A percentile compares a stretch with the other conserved stretches of the same genome.
Evolutionary conservation across 768 basidiomycete genomes (phyloP).

Genomic region (Amanita exitialis): DNA sequence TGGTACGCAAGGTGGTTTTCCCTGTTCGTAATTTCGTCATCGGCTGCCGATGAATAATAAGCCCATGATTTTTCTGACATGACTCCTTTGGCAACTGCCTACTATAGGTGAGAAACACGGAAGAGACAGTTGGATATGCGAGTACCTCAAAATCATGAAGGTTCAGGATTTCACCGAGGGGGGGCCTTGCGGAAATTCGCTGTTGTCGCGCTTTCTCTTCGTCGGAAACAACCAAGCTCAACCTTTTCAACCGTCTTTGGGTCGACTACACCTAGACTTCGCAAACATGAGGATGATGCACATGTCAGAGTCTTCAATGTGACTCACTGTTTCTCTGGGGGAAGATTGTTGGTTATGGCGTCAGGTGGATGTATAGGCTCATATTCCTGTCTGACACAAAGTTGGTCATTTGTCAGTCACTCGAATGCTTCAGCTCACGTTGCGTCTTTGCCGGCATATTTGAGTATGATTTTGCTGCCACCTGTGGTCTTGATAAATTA

Average conservation of each 20-base stretch:
- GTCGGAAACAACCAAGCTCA: constrained; percentile 51
- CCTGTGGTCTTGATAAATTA: constrained; percentile 23
- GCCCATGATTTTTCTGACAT: constrained; percentile 91
- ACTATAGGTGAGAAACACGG: constrained; percentile 3
- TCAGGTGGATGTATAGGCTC: constrained; percentile 87
- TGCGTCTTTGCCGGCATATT: constrained; percentile 85
- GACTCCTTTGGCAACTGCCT: constrained; percentile 77
- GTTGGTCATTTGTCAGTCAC: not conserved
- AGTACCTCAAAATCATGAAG: constrained; percentile 90
- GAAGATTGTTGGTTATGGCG: constrained; percentile 67
- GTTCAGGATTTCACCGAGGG: constrained; percentile 72
- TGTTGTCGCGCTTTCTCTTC: constrained; percentile 62
- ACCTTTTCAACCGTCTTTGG: constrained; percentile 54
- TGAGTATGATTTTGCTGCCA: constrained; percentile 76
- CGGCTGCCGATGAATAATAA: constrained; percentile 93
- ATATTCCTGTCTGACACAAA: constrained; percentile 53
- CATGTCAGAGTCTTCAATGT: not conserved
- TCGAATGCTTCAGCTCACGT: constrained; percentile 42
- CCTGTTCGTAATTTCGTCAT: constrained; percentile 85
- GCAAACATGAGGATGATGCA: not conserved
- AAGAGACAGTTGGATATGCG: not conserved
- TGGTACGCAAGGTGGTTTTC: constrained; percentile 93
- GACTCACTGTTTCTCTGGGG: constrained; percentile 75
- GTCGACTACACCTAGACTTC: constrained; percentile 64
- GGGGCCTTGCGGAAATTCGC: constrained; percentile 53